A percentile compares a stretch with the other conserved stretches of the same genome.
Evolutionary conservation across 164 flowering plant species (phyloP).

Genomic region (Houttuynia cordata): DNA sequence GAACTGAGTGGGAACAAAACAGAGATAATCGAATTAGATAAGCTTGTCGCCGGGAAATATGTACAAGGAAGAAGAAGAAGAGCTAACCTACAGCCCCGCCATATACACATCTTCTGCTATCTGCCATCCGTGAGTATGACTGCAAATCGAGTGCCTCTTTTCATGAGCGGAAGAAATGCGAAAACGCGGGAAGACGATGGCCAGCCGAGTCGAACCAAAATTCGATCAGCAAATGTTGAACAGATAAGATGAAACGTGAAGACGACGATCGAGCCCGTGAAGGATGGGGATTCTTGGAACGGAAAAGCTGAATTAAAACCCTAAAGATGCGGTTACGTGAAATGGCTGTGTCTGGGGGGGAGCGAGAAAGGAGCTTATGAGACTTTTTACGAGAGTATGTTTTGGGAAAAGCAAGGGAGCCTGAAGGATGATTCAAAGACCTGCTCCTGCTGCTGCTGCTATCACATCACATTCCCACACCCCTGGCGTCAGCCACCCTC

Average conservation of each 20-base stretch:
- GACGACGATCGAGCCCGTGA: not conserved
- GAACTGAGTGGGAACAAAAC: too few species aligned
- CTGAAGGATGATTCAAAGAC: too few species aligned
- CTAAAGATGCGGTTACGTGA: not conserved
- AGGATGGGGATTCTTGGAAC: not conserved
- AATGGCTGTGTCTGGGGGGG: not conserved
- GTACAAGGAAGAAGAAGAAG: not conserved
- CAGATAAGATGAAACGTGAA: not conserved
- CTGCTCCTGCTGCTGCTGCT: too few species aligned
- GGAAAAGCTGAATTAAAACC: not conserved
- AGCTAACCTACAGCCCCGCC: constrained; percentile 28
- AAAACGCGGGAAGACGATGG: not conserved
- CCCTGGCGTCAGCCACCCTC: too few species aligned
- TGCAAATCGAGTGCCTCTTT: constrained; percentile 9
- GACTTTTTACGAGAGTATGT: too few species aligned
- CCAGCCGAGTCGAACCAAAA: not conserved
- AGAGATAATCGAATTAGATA: too few species aligned
- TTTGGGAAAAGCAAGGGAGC: too few species aligned
- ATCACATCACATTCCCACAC: too few species aligned
- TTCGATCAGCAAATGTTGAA: too few species aligned
- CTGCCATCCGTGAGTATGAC: constrained; percentile 29
- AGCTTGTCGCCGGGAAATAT: not conserved
- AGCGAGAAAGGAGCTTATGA: too few species aligned
- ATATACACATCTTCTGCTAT: constrained; percentile 22
- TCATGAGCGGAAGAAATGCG: constrained; percentile 6